Conservation (phyloP, 108 stramenopile genomes). For the Bacterosira constricta region DNA sequence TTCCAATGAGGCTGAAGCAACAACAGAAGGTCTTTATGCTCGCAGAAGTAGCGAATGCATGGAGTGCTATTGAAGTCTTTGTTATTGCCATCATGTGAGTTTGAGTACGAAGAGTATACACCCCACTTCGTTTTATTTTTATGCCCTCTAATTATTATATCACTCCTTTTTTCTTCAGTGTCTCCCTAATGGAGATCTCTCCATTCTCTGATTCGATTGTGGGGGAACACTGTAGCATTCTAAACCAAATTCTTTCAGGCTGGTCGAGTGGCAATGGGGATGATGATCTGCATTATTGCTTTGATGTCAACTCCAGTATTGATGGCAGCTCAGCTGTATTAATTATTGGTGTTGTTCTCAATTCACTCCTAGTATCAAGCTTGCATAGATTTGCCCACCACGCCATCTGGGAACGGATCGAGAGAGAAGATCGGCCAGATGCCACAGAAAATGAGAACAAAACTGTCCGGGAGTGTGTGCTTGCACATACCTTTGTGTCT, state of each 20-base stretch:
- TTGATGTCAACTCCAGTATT: conserved; percentile 73
- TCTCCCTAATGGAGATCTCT: conserved; percentile 79
- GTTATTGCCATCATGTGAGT: conserved; percentile 51
- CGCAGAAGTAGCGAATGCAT: conserved; percentile 87
- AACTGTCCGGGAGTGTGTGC: conserved; percentile 41
- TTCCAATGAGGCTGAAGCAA: conserved; percentile 59
- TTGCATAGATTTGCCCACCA: conserved; percentile 66
- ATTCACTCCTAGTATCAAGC: conserved; percentile 60
- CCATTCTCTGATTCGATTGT: conserved; percentile 87
- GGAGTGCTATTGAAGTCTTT: conserved; percentile 93
- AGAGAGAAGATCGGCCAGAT: conserved; percentile 50
- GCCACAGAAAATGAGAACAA: conserved; percentile 33
- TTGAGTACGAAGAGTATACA: too few species aligned
- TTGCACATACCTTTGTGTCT: conserved; percentile 46
- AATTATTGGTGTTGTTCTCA: conserved; percentile 65
- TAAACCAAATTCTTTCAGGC: conserved; percentile 61
- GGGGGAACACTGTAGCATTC: conserved; percentile 73
- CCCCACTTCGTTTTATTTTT: too few species aligned
- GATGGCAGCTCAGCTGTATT: conserved; percentile 59
- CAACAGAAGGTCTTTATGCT: conserved; percentile 70
- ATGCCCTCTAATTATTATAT: background rate
- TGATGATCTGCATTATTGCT: conserved; percentile 71
- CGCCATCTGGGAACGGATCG: conserved; percentile 70
- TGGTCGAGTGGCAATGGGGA: conserved; percentile 35
- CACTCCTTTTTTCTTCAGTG: conserved; percentile 18